Evolutionary conservation across 345 rosid genomes (phyloP).

Genomic region (Murraya paniculata): DNA sequence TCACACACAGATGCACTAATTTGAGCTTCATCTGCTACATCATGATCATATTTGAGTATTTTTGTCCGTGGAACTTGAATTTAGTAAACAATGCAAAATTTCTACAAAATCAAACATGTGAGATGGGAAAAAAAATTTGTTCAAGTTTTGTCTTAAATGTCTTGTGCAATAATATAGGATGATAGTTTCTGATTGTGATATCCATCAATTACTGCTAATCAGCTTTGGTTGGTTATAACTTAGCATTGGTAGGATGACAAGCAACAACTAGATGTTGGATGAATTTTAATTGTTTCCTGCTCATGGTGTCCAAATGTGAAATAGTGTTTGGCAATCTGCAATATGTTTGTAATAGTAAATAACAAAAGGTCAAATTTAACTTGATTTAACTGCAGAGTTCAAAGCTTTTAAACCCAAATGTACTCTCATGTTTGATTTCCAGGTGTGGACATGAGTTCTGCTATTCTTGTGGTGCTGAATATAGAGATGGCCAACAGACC

Average conservation of each 20-base stretch:
- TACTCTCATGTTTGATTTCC: conserved; percentile 18
- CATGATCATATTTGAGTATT: not conserved
- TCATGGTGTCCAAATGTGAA: not conserved
- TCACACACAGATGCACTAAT: not conserved
- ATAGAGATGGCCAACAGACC: conserved; percentile 66
- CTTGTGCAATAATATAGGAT: not conserved
- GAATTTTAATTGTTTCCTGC: not conserved
- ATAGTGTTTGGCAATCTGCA: not conserved
- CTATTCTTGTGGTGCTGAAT: conserved; percentile 90
- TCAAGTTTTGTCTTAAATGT: not conserved
- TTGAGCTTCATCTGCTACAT: conserved; percentile 1
- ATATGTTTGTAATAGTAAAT: not conserved
- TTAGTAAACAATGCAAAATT: not conserved
- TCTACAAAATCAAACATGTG: not conserved
- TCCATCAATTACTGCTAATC: not conserved
- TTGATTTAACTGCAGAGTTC: conserved; percentile 1
- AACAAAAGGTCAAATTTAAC: not conserved
- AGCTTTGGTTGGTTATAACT: not conserved
- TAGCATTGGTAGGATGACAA: not conserved
- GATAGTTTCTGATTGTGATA: not conserved
- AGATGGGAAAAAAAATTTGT: not conserved
- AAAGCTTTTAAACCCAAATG: not conserved
- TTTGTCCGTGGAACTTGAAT: not conserved
- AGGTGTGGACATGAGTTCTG: conserved; percentile 98
- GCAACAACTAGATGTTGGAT: not conserved